Evolutionary conservation across 441 rosid species (phyloP), one percentile per base, ranked within the genome.

Genomic region (Gossypium davidsonii): DNA sequence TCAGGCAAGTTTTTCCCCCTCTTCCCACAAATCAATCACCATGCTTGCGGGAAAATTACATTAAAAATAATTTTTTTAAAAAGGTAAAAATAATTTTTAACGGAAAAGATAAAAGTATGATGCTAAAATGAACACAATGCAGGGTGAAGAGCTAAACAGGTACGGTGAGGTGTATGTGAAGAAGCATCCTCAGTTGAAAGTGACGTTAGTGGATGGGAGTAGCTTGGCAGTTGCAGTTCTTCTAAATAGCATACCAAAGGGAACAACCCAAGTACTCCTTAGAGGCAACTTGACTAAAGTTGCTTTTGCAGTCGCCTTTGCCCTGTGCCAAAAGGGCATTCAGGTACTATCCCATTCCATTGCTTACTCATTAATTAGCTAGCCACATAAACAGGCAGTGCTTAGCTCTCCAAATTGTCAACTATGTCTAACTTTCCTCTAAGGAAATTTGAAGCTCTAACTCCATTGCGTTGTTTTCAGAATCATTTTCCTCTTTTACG

Each of bases 141-240:
- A 88, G 91, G 81, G 81, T 31, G 85, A 83, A 60, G 88, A 89
- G 72, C 81, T 85, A 12, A 88, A 88, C 42, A 72, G 63, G 25
- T 74, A 82, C 56, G 94, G 93, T 3, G 85, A 80, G 23, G 4
- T 79, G 0, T 85, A 83, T 26, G 76, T 85, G 42, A 72, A 70
- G 10, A 89, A 71, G 81, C 46, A 89, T 72, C 90, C 87, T 2
- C 34, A 49, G 55, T 75, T 91, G 18, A 87, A 77, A 73, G 70
- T 78, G 44, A 91, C 79, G 67, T 67, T 91, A 61, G 93, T 91
- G 60, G 95, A 91, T 65, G 95, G 97, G 51, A 91, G 86, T 57
- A 82, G 90, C 72, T 74, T 90, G 53, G 90, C 87, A 3, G 87
- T 75, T 6, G 92, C 91, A 18, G 79, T 84, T 44, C 85, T 91